Conservation (phyloP, 2,329 filamentous ascomycete genomes). For the Trichoderma endophyticum region DNA sequence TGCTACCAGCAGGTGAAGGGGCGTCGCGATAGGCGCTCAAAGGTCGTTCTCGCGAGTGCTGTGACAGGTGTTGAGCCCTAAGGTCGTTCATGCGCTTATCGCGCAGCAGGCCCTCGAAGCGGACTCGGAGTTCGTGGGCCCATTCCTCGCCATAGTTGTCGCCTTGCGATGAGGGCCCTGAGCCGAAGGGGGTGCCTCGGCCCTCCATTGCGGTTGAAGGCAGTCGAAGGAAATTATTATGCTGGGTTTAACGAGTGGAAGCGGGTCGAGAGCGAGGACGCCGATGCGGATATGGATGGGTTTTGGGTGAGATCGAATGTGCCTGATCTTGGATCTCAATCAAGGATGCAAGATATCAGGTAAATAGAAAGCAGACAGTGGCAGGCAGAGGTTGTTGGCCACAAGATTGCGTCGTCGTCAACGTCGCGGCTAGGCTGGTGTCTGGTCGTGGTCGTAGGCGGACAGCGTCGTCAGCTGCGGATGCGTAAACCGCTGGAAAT, state of each 20-base stretch:
- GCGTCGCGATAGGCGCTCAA: conserved; percentile 48
- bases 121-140: conserved; percentile 74
- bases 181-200: conserved; percentile 35
- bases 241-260: conserved; percentile 3
- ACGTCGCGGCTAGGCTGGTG: conserved; percentile 15
- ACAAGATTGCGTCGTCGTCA: conserved; percentile 14
- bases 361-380: neutral
- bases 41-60: conserved; percentile 49
- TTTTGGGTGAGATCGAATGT: neutral
- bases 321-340: neutral
- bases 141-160: conserved; percentile 63
- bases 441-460: conserved; percentile 21
- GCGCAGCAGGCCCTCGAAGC: conserved; percentile 83
- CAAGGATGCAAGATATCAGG: neutral
- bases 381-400: neutral
- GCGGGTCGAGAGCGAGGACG: neutral
- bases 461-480: conserved; percentile 30
- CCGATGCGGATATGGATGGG: neutral
- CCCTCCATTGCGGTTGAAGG: conserved; percentile 35
- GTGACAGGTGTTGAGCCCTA: conserved; percentile 56
- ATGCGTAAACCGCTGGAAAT: conserved; percentile 27
- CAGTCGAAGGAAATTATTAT: neutral
- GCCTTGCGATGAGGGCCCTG: conserved; percentile 28
- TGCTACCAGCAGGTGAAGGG: conserved; percentile 33
- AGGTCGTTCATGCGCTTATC: conserved; percentile 85